Percentiles rank a stretch among this genome's conserved stretches.
These are phyloP conservation scores for Drosera capensis DNA, from an alignment of 148 eudicot species.

Conservation along the genomic window DNA sequence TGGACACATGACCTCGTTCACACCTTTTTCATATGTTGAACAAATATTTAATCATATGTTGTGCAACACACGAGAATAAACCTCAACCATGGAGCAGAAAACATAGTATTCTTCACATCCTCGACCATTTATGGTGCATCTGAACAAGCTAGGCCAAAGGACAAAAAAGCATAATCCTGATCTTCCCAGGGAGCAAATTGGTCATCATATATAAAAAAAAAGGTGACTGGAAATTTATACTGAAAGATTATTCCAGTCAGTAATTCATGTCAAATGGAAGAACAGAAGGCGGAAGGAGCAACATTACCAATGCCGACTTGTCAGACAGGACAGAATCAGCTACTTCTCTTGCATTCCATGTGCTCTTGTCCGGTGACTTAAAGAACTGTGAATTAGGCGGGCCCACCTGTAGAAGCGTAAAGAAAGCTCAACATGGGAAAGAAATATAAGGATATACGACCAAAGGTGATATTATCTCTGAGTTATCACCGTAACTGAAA, in stretches of 20 bases:
- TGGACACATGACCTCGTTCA: no score
- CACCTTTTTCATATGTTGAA: no score
- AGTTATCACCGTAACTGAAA: slow-evolving; percentile 72
- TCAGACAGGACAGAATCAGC: slow-evolving; percentile 95
- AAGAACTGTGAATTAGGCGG: slow-evolving; percentile 76
- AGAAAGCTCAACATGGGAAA: slow-evolving; percentile 7
- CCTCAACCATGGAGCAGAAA: no score
- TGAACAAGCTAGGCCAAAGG: no score
- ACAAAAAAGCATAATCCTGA: no score
- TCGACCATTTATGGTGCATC: no score
- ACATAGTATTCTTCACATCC: no score
- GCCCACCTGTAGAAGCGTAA: slow-evolving; percentile 67
- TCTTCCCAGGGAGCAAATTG: no score
- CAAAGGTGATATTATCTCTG: background rate
- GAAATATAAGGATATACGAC: background rate
- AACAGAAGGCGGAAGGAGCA: background rate
- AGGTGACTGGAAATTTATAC: background rate
- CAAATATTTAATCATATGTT: no score
- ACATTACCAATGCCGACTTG: slow-evolving; percentile 84
- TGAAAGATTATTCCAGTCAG: background rate
- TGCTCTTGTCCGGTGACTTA: slow-evolving; percentile 68
- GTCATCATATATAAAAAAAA: no score
- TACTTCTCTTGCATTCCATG: slow-evolving; percentile 80
- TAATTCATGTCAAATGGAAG: background rate
- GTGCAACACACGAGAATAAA: no score